A percentile compares a stretch with the other conserved stretches of the same genome.
Conservation (phyloP, 345 rosid genomes). For the Corchorus capsularis region DNA sequence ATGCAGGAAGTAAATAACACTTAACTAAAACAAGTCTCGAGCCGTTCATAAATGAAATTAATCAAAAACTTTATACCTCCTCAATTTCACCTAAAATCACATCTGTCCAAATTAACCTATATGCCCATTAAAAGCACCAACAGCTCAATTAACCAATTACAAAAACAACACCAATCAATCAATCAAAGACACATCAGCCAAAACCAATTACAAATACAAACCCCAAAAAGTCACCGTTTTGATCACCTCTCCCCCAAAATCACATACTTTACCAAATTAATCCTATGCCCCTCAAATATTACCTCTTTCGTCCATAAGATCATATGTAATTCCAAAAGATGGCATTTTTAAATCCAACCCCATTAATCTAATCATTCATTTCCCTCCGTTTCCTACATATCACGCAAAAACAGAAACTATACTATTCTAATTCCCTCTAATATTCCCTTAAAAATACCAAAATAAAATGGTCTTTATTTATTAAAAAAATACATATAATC, state of each 20-base stretch:
- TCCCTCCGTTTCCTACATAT: not conserved
- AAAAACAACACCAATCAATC: not conserved
- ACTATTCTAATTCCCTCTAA: not conserved
- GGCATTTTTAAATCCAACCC: not conserved
- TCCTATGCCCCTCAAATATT: conserved; percentile 52
- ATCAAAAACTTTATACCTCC: not conserved
- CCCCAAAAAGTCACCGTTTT: not conserved
- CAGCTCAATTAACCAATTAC: not conserved
- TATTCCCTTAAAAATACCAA: not conserved
- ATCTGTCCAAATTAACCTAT: not conserved
- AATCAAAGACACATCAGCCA: not conserved
- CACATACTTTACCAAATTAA: conserved; percentile 61
- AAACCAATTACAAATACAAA: not conserved
- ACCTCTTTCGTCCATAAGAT: not conserved
- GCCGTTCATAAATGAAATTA: not conserved
- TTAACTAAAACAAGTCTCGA: not conserved
- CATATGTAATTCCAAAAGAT: not conserved
- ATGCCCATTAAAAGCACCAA: not conserved
- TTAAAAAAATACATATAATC: not conserved
- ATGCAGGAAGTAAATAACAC: not conserved
- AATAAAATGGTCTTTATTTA: too few species aligned
- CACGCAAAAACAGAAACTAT: not conserved
- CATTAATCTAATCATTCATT: conserved; percentile 1
- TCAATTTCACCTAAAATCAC: not conserved
- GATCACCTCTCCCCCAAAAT: conserved; percentile 62